Evolutionary conservation across 345 rosid species (phyloP).

Genomic region (Gossypium turneri): DNA sequence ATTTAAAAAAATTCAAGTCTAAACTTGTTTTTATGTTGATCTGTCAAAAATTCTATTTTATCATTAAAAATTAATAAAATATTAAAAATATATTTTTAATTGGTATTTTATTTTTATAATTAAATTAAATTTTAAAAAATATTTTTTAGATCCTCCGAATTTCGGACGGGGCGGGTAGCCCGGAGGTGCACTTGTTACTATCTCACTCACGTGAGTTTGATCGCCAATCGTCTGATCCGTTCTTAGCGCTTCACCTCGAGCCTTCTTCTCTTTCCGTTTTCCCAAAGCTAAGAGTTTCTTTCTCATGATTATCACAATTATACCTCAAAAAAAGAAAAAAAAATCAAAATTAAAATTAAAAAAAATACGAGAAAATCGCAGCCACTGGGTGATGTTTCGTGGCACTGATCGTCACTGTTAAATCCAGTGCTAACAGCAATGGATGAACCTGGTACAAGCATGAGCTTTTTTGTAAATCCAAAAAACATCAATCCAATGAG

Average conservation of each 20-base stretch:
- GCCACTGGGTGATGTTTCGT: constrained; percentile 35
- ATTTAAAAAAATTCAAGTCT: no score
- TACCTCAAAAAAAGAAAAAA: not conserved
- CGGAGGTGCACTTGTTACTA: no score
- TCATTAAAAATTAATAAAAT: no score
- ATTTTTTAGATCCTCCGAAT: no score
- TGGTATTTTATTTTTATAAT: no score
- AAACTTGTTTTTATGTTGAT: no score
- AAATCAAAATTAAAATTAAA: constrained; percentile 14
- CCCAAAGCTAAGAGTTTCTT: not conserved
- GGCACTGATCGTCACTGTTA: constrained; percentile 28
- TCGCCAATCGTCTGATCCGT: constrained; percentile 35
- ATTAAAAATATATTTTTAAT: no score
- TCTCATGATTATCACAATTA: not conserved
- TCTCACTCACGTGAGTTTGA: constrained; percentile 34
- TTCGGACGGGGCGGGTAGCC: no score
- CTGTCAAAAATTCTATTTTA: no score
- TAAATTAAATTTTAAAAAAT: no score
- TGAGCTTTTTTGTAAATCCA: constrained; percentile 18
- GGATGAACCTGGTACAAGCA: constrained; percentile 29
- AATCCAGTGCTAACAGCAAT: constrained; percentile 27
- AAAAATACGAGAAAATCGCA: not conserved
- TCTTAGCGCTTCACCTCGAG: constrained; percentile 22
- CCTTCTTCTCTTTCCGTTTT: constrained; percentile 11
- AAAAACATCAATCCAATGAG: not conserved